These are phyloP conservation scores for Penicillium maclennaniae DNA, from an alignment of 495 filamentous ascomycete genomes.

Conservation along the genomic window DNA sequence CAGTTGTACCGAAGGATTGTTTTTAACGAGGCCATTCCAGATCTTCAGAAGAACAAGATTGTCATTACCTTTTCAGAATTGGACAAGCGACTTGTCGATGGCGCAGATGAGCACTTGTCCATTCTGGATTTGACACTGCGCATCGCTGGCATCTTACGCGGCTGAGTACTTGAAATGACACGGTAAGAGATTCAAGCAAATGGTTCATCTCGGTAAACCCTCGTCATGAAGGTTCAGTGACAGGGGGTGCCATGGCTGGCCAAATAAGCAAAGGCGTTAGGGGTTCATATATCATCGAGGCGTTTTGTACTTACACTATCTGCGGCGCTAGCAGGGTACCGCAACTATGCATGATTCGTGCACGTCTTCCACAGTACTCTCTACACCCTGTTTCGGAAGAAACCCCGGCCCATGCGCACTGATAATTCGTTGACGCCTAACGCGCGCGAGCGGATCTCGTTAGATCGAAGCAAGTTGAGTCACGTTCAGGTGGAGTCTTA, in stretches of 20 bases:
- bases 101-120: conserved; percentile 91
- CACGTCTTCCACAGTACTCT: too few species aligned
- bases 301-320: conserved; percentile 20
- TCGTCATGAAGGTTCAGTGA: neutral
- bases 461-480: too few species aligned
- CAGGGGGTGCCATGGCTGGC: neutral
- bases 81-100: conserved; percentile 93
- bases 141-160: conserved; percentile 69
- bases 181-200: neutral
- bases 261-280: conserved; percentile 14
- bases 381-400: too few species aligned
- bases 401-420: too few species aligned
- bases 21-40: conserved; percentile 76
- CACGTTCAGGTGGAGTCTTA: too few species aligned
- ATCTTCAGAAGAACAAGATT: conserved; percentile 87
- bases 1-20: conserved; percentile 82
- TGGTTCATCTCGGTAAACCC: neutral
- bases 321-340: too few species aligned
- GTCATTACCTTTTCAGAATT: conserved; percentile 85
- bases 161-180: conserved; percentile 9
- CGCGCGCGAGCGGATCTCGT: too few species aligned
- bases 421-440: too few species aligned
- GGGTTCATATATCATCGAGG: conserved; percentile 16
- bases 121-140: conserved; percentile 80
- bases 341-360: too few species aligned